Percentiles rank a stretch among this genome's conserved stretches.
Evolutionary conservation across 169 alveolate species (phyloP).

Genomic region (Sarcocystis neurona): DNA sequence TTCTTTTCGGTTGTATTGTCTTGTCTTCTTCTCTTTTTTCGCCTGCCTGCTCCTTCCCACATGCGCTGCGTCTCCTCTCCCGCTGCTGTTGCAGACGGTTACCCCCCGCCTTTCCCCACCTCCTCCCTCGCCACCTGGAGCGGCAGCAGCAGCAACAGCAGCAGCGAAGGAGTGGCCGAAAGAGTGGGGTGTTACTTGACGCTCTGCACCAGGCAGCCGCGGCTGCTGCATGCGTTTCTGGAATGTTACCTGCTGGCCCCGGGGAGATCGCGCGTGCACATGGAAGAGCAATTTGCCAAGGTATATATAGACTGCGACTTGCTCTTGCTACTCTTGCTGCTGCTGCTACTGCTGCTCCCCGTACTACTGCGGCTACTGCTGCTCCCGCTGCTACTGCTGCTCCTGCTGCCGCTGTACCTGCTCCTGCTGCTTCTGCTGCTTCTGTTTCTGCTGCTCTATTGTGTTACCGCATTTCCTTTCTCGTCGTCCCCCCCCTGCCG

Average conservation of each 20-base stretch:
- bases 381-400: no score
- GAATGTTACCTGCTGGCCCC: not conserved
- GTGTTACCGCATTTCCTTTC: no score
- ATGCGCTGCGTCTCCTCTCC: not conserved
- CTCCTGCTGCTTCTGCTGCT: no score
- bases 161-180: not conserved
- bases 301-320: no score
- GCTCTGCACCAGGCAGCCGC: constrained; percentile 2
- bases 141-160: no score
- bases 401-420: no score
- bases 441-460: no score
- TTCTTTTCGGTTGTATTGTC: not conserved
- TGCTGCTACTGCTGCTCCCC: no score
- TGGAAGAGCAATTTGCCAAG: constrained; percentile 10
- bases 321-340: no score
- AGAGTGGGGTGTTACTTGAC: not conserved
- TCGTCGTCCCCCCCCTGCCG: no score
- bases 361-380: no score
- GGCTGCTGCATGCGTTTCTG: constrained; percentile 11
- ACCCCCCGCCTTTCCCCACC: not conserved
- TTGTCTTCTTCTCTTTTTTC: not conserved
- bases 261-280: not conserved
- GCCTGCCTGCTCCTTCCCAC: not conserved
- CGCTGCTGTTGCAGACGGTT: not conserved
- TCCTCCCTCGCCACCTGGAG: no score